Evolutionary conservation across 1,139 yeast genomes (phyloP), one percentile per base, ranked within the genome.

Genomic region (Saccharomyces hybrid): DNA sequence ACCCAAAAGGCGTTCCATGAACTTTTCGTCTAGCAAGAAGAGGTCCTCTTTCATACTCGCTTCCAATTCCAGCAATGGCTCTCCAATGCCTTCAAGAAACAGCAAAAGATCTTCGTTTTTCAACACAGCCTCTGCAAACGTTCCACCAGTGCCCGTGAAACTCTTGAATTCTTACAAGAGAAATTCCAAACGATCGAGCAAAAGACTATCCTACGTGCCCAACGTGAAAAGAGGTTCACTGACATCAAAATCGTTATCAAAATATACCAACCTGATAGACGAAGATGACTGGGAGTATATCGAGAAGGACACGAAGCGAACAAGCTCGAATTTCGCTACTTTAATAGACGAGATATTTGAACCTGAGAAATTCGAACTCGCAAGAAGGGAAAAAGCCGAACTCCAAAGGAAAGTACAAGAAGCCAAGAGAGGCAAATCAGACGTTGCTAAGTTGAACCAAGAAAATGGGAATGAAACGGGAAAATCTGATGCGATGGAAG

Each of bases 301-400:
- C 72, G 88, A 84, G 61, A 82, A 81, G 63, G 88, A 83, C 66
- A 83, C 89, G n/a, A 84, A 81, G 70, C 77, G 91, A 70, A 84
- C 90, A 2, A 82, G 88, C 41, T 84, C 88, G 9, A 85, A 87
- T 55, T 85, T 85, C 73, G 93, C 90, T 9, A 79, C 85, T 2
- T 73, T 85, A 51, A 84, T 89, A 74, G 91, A 85, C 70, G 83
- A 81, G 67, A 81, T 85, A 56, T 85, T 85, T 71, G 85, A 81
- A 59, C 82, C 82, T 65, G 81, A 81, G 59, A 78, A 78, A 62
- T 82, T 78, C 56, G 87, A 82, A 58, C 83, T 79, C 61, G 73
- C 69, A 2, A 70, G 86, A 78, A 66, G 75, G 67, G 71, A 76
- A 75, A 79, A 69, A 73, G 77, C 69, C 76, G 73, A 73, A 71